Conservation (phyloP, 495 filamentous ascomycete species). For the Copromyces sp. region DNA sequence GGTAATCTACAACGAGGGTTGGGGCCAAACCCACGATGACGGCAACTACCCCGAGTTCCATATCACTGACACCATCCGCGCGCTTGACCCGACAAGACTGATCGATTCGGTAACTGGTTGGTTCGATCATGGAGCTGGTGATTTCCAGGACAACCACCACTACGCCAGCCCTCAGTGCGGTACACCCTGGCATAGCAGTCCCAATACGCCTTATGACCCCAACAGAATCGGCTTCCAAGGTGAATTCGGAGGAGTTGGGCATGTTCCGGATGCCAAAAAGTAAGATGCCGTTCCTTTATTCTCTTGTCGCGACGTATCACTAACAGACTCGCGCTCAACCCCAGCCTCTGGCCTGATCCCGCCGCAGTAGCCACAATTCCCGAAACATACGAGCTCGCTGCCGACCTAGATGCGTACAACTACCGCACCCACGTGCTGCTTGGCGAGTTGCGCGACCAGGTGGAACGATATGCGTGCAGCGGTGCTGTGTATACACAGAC, state of each 20-base stretch:
- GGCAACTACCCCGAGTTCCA: conserved; percentile 42
- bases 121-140: conserved; percentile 50
- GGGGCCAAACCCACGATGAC: conserved; percentile 44
- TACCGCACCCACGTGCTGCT: conserved; percentile 47
- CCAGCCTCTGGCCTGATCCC: conserved; percentile 46
- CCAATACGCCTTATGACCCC: conserved; percentile 47
- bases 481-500: conserved; percentile 57
- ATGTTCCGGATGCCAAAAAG: conserved; percentile 47
- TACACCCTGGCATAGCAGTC: conserved; percentile 49
- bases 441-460: conserved; percentile 47
- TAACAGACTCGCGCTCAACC: conserved; percentile 5
- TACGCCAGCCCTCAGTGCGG: conserved; percentile 64
- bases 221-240: conserved; percentile 55
- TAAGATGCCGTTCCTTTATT: conserved; percentile 1
- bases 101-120: conserved; percentile 52
- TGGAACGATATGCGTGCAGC: conserved; percentile 46
- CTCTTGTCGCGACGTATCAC: background rate
- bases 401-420: conserved; percentile 50
- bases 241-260: conserved; percentile 57
- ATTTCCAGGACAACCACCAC: conserved; percentile 56
- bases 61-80: conserved; percentile 41
- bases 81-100: conserved; percentile 51
- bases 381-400: conserved; percentile 56
- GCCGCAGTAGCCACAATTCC: conserved; percentile 46
- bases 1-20: conserved; percentile 64